These are phyloP conservation scores for Tetracladium setigerum DNA, from an alignment of 495 filamentous ascomycete species.

Conservation along the genomic window DNA sequence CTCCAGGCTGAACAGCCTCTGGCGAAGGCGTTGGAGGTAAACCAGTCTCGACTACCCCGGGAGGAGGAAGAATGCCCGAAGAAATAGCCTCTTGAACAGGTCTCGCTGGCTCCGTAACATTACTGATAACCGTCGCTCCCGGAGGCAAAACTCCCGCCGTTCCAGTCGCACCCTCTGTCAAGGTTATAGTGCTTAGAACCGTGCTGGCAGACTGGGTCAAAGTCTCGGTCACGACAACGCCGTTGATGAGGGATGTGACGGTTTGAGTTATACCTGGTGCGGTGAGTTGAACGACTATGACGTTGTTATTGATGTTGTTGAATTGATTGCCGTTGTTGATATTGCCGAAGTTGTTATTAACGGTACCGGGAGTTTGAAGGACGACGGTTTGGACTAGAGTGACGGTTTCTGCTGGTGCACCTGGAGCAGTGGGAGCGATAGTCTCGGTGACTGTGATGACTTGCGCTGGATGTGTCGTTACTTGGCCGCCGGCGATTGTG, in stretches of 20 bases:
- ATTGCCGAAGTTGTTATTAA: slow-evolving; percentile 2
- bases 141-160: no score
- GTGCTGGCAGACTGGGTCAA: no score
- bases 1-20: neutral
- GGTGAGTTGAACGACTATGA: slow-evolving; percentile 10
- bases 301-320: slow-evolving; percentile 6
- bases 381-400: slow-evolving; percentile 4
- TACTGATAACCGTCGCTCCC: no score
- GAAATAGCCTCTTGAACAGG: no score
- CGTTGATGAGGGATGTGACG: neutral
- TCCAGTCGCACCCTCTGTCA: neutral
- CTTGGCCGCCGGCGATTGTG: no score
- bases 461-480: no score
- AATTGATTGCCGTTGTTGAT: slow-evolving; percentile 5
- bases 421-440: neutral
- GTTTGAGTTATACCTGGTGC: slow-evolving; percentile 9
- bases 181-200: slow-evolving; percentile 3
- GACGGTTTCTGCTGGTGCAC: slow-evolving; percentile 2
- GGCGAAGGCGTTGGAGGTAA: neutral
- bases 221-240: no score
- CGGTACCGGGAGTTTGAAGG: no score
- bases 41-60: neutral
- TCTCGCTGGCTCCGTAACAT: no score
- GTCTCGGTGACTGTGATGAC: no score
- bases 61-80: neutral